phyloP scores from a whole-genome alignment of 2,329 filamentous ascomycete genomes.

The Zarea fungicola region DNA sequence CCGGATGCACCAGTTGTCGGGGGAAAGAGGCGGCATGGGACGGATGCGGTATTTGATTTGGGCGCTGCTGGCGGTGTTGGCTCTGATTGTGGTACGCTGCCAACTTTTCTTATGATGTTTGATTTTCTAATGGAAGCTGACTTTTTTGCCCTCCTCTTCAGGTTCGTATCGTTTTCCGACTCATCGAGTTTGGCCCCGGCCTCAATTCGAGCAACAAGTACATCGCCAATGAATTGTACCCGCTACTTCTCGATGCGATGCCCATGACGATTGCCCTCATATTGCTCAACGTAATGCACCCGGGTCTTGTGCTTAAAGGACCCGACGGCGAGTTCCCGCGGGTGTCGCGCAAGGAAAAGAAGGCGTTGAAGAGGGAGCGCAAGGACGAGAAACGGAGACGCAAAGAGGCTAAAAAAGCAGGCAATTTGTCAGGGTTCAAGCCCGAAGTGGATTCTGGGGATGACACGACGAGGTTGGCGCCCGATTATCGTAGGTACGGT shows the following conservation, averaged over 20 bases:
- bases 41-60: conserved; percentile 30
- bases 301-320: conserved; percentile 41
- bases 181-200: conserved; percentile 50
- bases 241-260: conserved; percentile 45
- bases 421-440: conserved; percentile 14
- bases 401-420: conserved; percentile 21
- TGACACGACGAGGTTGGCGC: too few relatives aligned
- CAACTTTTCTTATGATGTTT: neutral
- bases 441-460: too few relatives aligned
- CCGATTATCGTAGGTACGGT: too few relatives aligned
- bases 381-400: conserved; percentile 24
- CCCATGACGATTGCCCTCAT: conserved; percentile 48
- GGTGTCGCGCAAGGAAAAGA: conserved; percentile 38
- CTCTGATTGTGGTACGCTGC: conserved; percentile 30
- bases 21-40: conserved; percentile 20
- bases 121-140: neutral
- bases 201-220: conserved; percentile 37
- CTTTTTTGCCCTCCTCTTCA: conserved; percentile 18
- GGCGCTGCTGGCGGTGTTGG: conserved; percentile 28
- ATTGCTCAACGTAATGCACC: conserved; percentile 41
- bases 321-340: conserved; percentile 40
- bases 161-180: conserved; percentile 55
- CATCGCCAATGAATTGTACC: conserved; percentile 46
- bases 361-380: conserved; percentile 33
- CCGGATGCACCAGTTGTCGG: conserved; percentile 20